A percentile compares a stretch with the other conserved stretches of the same genome.
phyloP scores from a whole-genome alignment of 1,139 yeast species.

The Arxiozyma telluris region DNA sequence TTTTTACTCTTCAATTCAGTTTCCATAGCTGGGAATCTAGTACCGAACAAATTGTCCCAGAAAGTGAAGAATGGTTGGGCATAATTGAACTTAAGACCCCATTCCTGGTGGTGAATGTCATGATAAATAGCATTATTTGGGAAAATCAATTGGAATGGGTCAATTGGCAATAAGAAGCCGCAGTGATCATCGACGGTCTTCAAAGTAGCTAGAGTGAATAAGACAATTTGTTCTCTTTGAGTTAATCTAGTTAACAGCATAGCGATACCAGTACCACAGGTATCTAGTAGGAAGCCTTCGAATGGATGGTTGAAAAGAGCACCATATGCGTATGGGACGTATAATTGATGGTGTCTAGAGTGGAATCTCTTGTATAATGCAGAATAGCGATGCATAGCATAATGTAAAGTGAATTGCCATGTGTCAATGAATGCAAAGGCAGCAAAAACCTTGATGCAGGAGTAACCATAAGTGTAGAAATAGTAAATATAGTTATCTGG shows the following conservation, averaged over 20 bases:
- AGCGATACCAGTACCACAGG: conserved; percentile 86
- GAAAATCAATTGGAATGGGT: conserved; percentile 77
- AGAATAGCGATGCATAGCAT: conserved; percentile 78
- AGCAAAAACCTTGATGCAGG: conserved; percentile 43
- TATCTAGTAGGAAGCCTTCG: conserved; percentile 88
- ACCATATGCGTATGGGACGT: conserved; percentile 95
- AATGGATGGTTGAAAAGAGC: conserved; percentile 90
- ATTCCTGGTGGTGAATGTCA: conserved; percentile 93
- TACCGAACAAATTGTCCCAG: conserved; percentile 72
- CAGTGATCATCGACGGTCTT: conserved; percentile 98
- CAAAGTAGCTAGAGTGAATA: conserved; percentile 82
- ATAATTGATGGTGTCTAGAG: conserved; percentile 86
- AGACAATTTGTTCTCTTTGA: conserved; percentile 64
- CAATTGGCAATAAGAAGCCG: conserved; percentile 87
- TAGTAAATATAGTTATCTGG: conserved; percentile 40
- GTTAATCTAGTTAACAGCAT: conserved; percentile 52
- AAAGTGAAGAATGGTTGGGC: conserved; percentile 95
- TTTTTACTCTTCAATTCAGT: conserved; percentile 5
- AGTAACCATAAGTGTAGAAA: conserved; percentile 51
- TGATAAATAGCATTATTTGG: conserved; percentile 95
- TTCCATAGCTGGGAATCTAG: conserved; percentile 50
- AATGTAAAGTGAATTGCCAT: conserved; percentile 90
- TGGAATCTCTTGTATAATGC: conserved; percentile 71
- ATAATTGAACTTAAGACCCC: conserved; percentile 88
- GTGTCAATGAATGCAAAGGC: conserved; percentile 78